Evolutionary conservation across 441 rosid species (phyloP), one percentile per base, ranked within the genome.

Genomic region (Viola pubescens): DNA sequence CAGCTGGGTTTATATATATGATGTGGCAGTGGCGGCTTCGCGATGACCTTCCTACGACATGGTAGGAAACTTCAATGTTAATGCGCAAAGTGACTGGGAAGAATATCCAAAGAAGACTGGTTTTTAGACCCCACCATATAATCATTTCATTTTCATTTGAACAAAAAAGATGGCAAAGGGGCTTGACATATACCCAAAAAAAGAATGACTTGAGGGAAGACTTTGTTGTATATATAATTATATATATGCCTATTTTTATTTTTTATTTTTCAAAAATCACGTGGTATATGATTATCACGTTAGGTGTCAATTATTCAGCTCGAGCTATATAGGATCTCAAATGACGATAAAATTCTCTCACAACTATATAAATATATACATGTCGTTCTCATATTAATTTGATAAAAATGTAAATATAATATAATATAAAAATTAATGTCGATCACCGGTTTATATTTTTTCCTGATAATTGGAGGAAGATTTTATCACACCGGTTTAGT

Each of bases 31-130:
- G 75, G 74, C 58, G 60, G 77, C 63, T 73, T 79, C 75, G 5
- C 52, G 43, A 19, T 54, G 65, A 63, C 49, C 68, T 82, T 77
- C 82, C 64, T 75, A 45, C 1, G 62, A 59, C 13, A 16, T 60
- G 41, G 68, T 41, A 60, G 79, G 87, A 82, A 82, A 62, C 66
- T 82, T 78, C 87, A 47, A 12, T 0, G 76, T 48, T 70, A 54
- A 70, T 75, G 58, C 34, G 34, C 71, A 9, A 4, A 56, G 65
- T 3, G 50, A 48, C 67, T 38, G 13, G 61, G 13, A 7, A 40
- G 14, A 7, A 7, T n/a, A 52, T 1, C 26, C 34, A 1, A 26
- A 26, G 13, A 7, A 5, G 39, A 26, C 14, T 34, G 6, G 4
- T 37, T 7, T 9, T 3, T 9, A 37, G 59, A 9, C 64, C 40